Evolutionary conservation across 2,329 filamentous ascomycete species (phyloP), one percentile per base, ranked within the genome.

Genomic region (Kalmusia sp.): DNA sequence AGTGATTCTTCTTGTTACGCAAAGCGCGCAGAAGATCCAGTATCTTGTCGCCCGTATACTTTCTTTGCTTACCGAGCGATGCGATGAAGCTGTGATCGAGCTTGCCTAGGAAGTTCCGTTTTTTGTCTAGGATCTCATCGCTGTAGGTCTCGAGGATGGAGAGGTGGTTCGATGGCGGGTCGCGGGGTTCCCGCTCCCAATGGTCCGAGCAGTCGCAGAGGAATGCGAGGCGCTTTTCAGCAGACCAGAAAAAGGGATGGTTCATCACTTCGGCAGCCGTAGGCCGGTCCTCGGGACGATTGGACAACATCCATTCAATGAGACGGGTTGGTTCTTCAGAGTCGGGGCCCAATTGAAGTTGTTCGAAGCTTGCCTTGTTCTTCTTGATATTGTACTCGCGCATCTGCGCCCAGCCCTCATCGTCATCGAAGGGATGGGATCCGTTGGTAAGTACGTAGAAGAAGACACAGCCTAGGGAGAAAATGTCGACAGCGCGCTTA

Each of bases 371-470:
- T 71, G 88, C 90, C 52, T 89, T 87, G 59, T 91, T 91, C 72
- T 96, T 96, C 66, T 96, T 92, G 66, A 99, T 98, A 74, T 99
- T 98, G 65, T 96, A 90, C 76, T 99, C 95, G 47, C 95, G 78
- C 30, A 82, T 75, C 50, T 78, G 87, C 86, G 96, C 96, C 80
- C 95, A 98, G 44, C 92, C 87, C 69, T 95, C 92, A 51, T 95
- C 93, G 58, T 92, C 93, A 70, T 97, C 93, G 67, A 96, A 99
- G 0, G 95, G 95, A 73, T 99, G 95, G 1, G 84, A 86, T 14
- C 95, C 95, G 57, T 92, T 90, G 1, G 93, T 97, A 54, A 99
- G 82, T n/a, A 98, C 93, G 72, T 97, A 99, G 78, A 93, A 98
- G 80, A 97, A 99, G n/a, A 99, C 92, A 48, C 96, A 89, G 1